Evolutionary conservation across 441 rosid genomes (phyloP).

Genomic region (Gossypium lobatum): DNA sequence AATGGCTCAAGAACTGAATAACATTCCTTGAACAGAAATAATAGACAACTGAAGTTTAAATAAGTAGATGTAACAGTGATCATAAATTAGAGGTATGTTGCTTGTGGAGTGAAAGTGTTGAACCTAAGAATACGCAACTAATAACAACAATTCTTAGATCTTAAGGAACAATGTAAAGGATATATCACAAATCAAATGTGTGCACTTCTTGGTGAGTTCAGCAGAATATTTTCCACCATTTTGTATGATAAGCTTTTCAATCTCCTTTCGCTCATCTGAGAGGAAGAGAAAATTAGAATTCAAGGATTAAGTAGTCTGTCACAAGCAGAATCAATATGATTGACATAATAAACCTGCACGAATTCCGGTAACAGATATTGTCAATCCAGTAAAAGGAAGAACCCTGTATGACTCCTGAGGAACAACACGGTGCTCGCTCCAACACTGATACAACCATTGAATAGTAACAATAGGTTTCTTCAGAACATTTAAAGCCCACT

Average conservation of each 20-base stretch:
- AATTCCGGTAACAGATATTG: conserved; percentile 71
- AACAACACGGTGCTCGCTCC: conserved; percentile 94
- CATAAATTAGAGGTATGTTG: not conserved
- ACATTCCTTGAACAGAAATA: not conserved
- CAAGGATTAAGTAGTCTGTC: conserved; percentile 13
- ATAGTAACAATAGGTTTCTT: conserved; percentile 84
- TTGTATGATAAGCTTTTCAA: conserved; percentile 51
- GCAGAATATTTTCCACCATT: conserved; percentile 91
- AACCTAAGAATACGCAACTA: not conserved
- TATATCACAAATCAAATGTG: conserved; percentile 94
- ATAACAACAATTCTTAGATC: conserved; percentile 9
- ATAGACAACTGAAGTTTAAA: not conserved
- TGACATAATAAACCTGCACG: conserved; percentile 54
- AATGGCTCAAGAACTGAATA: not conserved
- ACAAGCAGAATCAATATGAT: conserved; percentile 15
- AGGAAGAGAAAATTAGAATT: conserved; percentile 27
- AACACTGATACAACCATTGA: conserved; percentile 84
- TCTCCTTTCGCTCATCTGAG: conserved; percentile 78
- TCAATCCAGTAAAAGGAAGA: conserved; percentile 89
- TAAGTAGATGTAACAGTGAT: not conserved
- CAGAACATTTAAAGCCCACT: conserved; percentile 85
- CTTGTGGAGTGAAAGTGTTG: not conserved
- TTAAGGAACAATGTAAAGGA: conserved; percentile 43
- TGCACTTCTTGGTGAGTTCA: conserved; percentile 79
- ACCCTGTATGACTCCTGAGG: conserved; percentile 81